These are phyloP conservation scores for Tephrocybe sp. DNA, from an alignment of 768 basidiomycete genomes.

Conservation along the genomic window DNA sequence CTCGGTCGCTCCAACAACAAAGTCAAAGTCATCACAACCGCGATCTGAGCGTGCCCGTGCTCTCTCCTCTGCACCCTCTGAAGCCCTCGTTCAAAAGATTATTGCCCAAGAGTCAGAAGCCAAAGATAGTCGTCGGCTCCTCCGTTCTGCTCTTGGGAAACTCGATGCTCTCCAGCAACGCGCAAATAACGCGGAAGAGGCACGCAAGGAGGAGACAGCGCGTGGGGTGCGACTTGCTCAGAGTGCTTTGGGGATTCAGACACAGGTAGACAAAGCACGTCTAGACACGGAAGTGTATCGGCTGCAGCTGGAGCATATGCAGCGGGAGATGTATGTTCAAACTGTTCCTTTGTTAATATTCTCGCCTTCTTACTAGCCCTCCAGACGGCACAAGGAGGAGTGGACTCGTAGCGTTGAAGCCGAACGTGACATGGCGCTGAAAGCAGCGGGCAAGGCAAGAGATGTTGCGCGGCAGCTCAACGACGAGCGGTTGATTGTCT, in stretches of 20 bases:
- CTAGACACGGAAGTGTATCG: conserved; percentile 26
- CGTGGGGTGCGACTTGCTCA: conserved; percentile 25
- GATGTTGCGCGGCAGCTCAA: conserved; percentile 55
- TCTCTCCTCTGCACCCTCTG: conserved; percentile 23
- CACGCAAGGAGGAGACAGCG: conserved; percentile 17
- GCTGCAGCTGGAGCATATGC: conserved; percentile 24
- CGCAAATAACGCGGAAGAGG: conserved; percentile 17
- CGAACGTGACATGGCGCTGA: conserved; percentile 32
- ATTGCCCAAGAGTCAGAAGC: conserved; percentile 27
- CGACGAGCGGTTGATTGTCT: conserved; percentile 47
- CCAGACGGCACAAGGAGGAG: conserved; percentile 26
- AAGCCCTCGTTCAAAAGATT: conserved; percentile 26
- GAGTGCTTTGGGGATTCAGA: conserved; percentile 27
- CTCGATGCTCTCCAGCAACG: conserved; percentile 21
- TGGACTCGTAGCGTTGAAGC: conserved; percentile 25
- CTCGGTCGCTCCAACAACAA: neutral
- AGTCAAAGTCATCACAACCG: conserved; percentile 15
- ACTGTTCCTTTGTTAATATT: neutral
- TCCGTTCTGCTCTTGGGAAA: conserved; percentile 26
- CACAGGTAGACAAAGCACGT: conserved; percentile 22
- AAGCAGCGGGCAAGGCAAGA: conserved; percentile 39
- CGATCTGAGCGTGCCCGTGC: conserved; percentile 25
- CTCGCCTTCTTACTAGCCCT: neutral
- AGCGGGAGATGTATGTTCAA: conserved; percentile 27
- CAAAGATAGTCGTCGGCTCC: conserved; percentile 26